These are phyloP conservation scores for Ceratocystis ficicola DNA, from an alignment of 2,329 filamentous ascomycete genomes.

Conservation along the genomic window DNA sequence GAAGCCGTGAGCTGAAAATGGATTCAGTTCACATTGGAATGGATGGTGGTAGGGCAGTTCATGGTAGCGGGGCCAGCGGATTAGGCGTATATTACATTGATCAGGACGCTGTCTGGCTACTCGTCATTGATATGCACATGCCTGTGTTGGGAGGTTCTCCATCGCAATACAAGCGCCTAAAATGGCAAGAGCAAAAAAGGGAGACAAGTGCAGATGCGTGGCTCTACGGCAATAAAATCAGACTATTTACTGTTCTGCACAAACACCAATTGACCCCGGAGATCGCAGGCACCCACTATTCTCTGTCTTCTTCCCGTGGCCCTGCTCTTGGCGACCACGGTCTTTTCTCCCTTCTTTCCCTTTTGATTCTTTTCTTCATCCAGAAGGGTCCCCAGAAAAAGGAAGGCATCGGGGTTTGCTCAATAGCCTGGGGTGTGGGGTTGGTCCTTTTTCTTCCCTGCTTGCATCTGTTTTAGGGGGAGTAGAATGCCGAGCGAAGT, in stretches of 20 bases:
- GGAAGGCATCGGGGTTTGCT: constrained; percentile 8
- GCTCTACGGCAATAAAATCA: neutral
- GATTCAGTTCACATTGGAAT: neutral
- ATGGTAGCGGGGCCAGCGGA: neutral
- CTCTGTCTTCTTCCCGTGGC: too few relatives aligned
- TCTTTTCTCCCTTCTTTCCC: neutral
- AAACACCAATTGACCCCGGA: too few relatives aligned
- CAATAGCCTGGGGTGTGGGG: neutral
- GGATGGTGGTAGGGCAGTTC: neutral
- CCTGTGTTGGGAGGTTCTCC: too few relatives aligned
- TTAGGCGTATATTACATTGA: too few relatives aligned
- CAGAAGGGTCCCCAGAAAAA: constrained; percentile 5
- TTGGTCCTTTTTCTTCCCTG: neutral
- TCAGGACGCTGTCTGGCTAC: too few relatives aligned
- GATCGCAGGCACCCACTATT: too few relatives aligned
- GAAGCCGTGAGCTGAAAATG: neutral
- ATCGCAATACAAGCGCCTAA: too few relatives aligned
- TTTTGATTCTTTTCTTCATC: neutral
- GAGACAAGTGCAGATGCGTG: neutral
- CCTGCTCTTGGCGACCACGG: too few relatives aligned
- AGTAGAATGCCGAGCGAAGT: constrained; percentile 3
- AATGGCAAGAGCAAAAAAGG: too few relatives aligned
- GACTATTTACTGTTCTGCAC: neutral
- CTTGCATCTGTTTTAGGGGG: neutral
- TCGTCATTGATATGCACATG: too few relatives aligned